Base-by-base conservation (phyloP, 176 grass and related monocot species). In the Hordeum marinum region DNA sequence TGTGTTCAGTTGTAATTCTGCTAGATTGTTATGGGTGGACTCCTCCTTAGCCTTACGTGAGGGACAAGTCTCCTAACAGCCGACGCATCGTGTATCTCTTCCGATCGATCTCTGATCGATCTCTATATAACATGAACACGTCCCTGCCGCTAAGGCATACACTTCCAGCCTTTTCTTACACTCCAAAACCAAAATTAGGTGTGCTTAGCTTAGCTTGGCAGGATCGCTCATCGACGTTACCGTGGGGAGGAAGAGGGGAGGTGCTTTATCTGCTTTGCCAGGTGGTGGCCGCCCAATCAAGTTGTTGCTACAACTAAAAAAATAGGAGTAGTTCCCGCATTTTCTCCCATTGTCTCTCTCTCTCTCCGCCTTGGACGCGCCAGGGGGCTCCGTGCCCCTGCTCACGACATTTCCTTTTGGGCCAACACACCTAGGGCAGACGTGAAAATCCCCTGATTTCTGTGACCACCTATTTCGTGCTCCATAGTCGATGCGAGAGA, bases 251-350 rank as follows among this genome's bases (percentile, higher is more conserved):
- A 4, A 32, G 17, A 79, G 39, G 23, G 4, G 59, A 27, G 45
- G 27, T 62, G 17, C 27, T 59, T 85, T 85, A 35, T 63, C 62
- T 11, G 50, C 39, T 54, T 82, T 48, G 63, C 40, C 83, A 85
- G 78, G 64, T 43, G 55, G 54, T 50, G 42, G 72, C 78, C 18
- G 72, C 23, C 79, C 78, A 90, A 90, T 86, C 88, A 55, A 7
- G 18, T 82, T 21, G 52, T 9, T 57, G 20, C 52, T 57, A 20
- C 18, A 21, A 68, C 24, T n/a, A 15, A 8, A 10, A 1, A 73
- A 26, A 73, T 46, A 29, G 24, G 2, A 34, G 29, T 42, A 42
- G 21, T 71, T 26, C 20, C 8, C n/a, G 54, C 26, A 18, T 34
- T 45, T n/a, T n/a, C 80, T 83, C 24, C 70, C 70, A 15, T 5